A percentile compares a stretch with the other conserved stretches of the same genome.
These are phyloP conservation scores for Gossypium arboreum DNA, from an alignment of 345 rosid genomes.

Conservation along the genomic window DNA sequence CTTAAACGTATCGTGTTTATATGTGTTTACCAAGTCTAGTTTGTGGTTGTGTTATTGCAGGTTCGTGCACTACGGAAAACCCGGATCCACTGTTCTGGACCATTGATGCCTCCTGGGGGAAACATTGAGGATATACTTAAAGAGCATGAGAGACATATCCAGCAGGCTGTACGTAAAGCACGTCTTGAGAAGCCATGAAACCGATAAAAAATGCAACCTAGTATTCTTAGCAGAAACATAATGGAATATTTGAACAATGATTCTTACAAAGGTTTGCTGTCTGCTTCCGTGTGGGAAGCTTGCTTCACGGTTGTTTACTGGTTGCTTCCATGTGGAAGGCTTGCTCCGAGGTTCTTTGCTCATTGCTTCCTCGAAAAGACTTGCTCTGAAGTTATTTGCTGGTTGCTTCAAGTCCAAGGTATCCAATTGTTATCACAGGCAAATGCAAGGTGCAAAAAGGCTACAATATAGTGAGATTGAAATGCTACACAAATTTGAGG, in stretches of 20 bases:
- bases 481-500: neutral
- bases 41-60: constrained; percentile 33
- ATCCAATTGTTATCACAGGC: constrained; percentile 7
- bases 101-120: constrained; percentile 86
- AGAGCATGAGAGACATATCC: constrained; percentile 93
- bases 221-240: constrained; percentile 16
- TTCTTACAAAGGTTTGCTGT: neutral
- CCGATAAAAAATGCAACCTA: constrained; percentile 31
- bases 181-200: constrained; percentile 50
- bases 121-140: constrained; percentile 79
- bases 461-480: neutral
- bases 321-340: constrained; percentile 10
- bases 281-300: constrained; percentile 1
- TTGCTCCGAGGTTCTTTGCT: neutral
- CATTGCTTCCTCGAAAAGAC: no score
- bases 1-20: neutral
- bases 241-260: constrained; percentile 20
- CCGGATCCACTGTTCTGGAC: constrained; percentile 84
- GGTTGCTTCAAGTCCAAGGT: neutral
- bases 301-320: neutral
- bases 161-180: constrained; percentile 81
- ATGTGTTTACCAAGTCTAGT: neutral
- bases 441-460: neutral
- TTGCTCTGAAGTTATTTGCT: no score
- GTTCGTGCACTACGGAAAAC: constrained; percentile 56